Evolutionary conservation across 495 filamentous ascomycete species (phyloP).

Genomic region (Astrocystis sublimbata): DNA sequence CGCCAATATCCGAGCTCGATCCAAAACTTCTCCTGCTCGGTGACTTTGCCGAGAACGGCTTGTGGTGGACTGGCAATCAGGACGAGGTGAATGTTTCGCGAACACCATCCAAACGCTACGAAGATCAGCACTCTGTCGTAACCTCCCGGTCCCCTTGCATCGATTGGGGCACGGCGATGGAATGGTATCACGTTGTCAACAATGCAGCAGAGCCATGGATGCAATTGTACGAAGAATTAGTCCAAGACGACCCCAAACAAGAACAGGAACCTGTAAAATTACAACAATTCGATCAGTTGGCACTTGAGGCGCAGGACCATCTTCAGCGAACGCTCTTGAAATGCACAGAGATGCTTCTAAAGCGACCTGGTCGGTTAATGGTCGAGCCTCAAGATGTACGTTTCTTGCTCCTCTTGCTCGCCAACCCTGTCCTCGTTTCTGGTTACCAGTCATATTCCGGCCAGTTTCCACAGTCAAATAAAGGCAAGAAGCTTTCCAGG

Average conservation of each 20-base stretch:
- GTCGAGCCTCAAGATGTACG: constrained; percentile 69
- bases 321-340: constrained; percentile 72
- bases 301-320: constrained; percentile 68
- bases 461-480: constrained; percentile 22
- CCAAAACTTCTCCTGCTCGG: constrained; percentile 78
- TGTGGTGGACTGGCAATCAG: constrained; percentile 75
- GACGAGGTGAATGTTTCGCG: constrained; percentile 40
- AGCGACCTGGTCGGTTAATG: constrained; percentile 74
- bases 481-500: constrained; percentile 29
- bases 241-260: constrained; percentile 40
- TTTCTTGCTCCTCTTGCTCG: constrained; percentile 80
- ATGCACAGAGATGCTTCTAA: constrained; percentile 80
- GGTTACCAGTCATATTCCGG: constrained; percentile 39
- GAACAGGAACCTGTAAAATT: constrained; percentile 37
- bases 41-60: constrained; percentile 78
- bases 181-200: constrained; percentile 76
- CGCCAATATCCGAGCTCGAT: constrained; percentile 56
- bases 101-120: constrained; percentile 36
- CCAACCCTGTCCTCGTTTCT: constrained; percentile 73
- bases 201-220: constrained; percentile 56
- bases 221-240: constrained; percentile 56
- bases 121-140: constrained; percentile 45
- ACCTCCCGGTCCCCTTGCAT: constrained; percentile 67
- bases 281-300: constrained; percentile 57
- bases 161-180: constrained; percentile 69